phyloP scores from a whole-genome alignment of 2,329 filamentous ascomycete genomes.

The Zymoseptoria passerinii region DNA sequence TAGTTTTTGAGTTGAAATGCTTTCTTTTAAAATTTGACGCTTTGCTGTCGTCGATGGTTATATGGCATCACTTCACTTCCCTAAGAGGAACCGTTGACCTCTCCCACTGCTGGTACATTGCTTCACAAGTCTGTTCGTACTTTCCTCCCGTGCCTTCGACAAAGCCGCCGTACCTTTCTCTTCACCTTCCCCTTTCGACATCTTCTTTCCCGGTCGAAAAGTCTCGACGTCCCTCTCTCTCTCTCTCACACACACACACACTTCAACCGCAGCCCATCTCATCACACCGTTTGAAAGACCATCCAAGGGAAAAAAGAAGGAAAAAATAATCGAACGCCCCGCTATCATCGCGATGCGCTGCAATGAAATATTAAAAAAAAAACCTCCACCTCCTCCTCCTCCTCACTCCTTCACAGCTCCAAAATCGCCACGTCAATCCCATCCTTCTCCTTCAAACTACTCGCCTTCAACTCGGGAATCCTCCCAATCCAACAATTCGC shows the following conservation, averaged over 20 bases:
- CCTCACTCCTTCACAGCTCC: constrained; percentile 4
- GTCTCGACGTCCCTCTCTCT: too few species aligned
- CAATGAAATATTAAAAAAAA: neutral
- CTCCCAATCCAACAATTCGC: constrained; percentile 28
- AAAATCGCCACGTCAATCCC: constrained; percentile 22
- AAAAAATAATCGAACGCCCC: neutral
- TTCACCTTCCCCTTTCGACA: too few species aligned
- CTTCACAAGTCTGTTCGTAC: too few species aligned
- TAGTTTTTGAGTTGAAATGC: neutral
- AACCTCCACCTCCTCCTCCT: too few species aligned
- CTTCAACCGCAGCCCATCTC: neutral
- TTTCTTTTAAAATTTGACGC: neutral
- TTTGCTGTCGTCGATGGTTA: neutral
- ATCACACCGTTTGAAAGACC: neutral
- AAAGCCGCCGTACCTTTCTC: too few species aligned
- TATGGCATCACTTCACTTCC: neutral
- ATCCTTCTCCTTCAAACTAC: constrained; percentile 9
- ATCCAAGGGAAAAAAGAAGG: neutral
- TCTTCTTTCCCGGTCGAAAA: too few species aligned
- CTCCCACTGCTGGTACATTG: too few species aligned
- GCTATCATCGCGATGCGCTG: neutral
- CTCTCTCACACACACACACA: too few species aligned
- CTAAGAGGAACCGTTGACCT: too few species aligned
- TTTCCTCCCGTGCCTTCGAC: too few species aligned
- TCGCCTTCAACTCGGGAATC: constrained; percentile 8